phyloP scores from a whole-genome alignment of 2,329 filamentous ascomycete species.

The Hymenoscyphus linearis region DNA sequence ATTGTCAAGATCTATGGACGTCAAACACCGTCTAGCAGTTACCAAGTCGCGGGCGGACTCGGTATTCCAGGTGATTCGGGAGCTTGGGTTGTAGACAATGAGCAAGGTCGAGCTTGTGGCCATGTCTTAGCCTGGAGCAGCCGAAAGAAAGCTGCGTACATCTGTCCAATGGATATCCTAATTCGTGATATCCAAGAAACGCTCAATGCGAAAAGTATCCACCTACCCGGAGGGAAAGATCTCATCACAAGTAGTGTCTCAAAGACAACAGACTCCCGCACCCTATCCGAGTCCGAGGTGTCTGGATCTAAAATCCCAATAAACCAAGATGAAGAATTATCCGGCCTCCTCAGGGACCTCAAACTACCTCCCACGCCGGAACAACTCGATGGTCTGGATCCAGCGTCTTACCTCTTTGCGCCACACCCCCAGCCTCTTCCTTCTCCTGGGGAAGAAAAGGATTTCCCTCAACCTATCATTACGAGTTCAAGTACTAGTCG shows the following conservation, averaged over 20 bases:
- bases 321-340: constrained; percentile 13
- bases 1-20: constrained; percentile 86
- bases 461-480: background rate
- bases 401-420: background rate
- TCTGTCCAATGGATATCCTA: constrained; percentile 90
- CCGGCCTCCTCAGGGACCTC: constrained; percentile 12
- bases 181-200: constrained; percentile 80
- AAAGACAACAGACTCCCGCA: background rate
- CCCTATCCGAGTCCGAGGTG: background rate
- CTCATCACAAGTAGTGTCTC: constrained; percentile 7
- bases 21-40: constrained; percentile 69
- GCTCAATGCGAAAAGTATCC: constrained; percentile 64
- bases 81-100: constrained; percentile 84
- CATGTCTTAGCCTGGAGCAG: constrained; percentile 87
- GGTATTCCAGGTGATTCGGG: constrained; percentile 84
- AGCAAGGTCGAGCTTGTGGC: constrained; percentile 74
- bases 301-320: background rate
- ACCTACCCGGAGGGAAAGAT: constrained; percentile 57
- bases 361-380: constrained; percentile 17
- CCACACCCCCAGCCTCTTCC: background rate
- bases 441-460: background rate
- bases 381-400: constrained; percentile 16
- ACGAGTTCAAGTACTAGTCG: background rate
- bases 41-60: constrained; percentile 51
- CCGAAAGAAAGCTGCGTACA: constrained; percentile 77